Conservation (phyloP, 441 rosid genomes). For the Hura crepitans region DNA sequence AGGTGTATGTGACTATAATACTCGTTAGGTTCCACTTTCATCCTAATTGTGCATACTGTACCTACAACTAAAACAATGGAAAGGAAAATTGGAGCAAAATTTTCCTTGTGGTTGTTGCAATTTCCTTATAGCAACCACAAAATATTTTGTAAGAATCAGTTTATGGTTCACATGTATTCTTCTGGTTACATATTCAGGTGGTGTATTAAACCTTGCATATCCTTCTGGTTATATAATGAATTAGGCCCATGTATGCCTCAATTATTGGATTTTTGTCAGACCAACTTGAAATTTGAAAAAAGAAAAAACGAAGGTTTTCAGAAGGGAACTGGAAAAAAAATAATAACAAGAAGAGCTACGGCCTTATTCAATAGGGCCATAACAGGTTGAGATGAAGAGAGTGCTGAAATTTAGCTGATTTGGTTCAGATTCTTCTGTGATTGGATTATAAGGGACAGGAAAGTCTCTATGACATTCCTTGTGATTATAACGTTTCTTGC, state of each 20-base stretch:
- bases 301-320: background rate
- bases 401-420: background rate
- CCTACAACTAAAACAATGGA: background rate
- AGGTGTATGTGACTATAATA: background rate
- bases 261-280: background rate
- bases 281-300: background rate
- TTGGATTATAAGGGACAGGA: background rate
- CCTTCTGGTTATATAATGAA: too few species aligned
- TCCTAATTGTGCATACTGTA: constrained; percentile 8
- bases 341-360: background rate
- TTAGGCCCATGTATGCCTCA: background rate
- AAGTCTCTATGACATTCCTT: background rate
- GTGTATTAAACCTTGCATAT: background rate
- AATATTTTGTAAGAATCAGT: background rate
- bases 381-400: background rate
- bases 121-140: background rate
- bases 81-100: constrained; percentile 4
- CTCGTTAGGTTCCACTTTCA: background rate
- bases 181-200: background rate
- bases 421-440: background rate
- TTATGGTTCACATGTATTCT: background rate
- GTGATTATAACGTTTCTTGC: background rate
- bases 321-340: background rate
- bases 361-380: background rate
- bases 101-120: background rate